Evolutionary conservation across 108 stramenopile genomes (phyloP).

Genomic region (Parmales sp.): DNA sequence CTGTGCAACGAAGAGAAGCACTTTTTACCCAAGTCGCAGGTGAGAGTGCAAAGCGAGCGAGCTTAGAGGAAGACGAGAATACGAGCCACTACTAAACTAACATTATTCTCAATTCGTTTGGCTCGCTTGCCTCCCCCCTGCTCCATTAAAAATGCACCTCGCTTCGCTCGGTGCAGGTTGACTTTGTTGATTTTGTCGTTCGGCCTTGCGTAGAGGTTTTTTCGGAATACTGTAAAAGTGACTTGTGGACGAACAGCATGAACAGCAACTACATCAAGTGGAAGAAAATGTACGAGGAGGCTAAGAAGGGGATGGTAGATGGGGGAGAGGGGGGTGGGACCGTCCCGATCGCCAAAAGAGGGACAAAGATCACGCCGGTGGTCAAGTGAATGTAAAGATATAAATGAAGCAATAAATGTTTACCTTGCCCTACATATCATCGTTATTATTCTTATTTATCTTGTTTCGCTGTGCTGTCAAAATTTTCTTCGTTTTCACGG

Average conservation of each 20-base stretch:
- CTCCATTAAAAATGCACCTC: constrained; percentile 46
- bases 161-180: constrained; percentile 53
- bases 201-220: constrained; percentile 48
- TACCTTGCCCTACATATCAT: not conserved
- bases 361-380: not conserved
- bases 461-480: no score
- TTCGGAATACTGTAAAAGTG: constrained; percentile 16
- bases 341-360: not conserved
- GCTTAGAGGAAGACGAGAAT: no score
- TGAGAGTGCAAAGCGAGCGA: no score
- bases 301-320: no score
- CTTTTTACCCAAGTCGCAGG: constrained; percentile 53
- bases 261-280: constrained; percentile 4
- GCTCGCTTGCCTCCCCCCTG: no score
- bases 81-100: no score
- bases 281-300: not conserved
- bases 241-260: not conserved
- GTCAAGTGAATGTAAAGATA: not conserved
- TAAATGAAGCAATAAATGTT: not conserved
- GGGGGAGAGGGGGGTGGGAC: no score
- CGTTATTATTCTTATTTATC: not conserved
- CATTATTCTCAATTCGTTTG: no score
- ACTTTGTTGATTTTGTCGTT: constrained; percentile 70
- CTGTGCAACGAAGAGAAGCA: constrained; percentile 48
- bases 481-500: not conserved